Conservation (phyloP, 2,329 filamentous ascomycete species). For the Apiospora malaysiana region DNA sequence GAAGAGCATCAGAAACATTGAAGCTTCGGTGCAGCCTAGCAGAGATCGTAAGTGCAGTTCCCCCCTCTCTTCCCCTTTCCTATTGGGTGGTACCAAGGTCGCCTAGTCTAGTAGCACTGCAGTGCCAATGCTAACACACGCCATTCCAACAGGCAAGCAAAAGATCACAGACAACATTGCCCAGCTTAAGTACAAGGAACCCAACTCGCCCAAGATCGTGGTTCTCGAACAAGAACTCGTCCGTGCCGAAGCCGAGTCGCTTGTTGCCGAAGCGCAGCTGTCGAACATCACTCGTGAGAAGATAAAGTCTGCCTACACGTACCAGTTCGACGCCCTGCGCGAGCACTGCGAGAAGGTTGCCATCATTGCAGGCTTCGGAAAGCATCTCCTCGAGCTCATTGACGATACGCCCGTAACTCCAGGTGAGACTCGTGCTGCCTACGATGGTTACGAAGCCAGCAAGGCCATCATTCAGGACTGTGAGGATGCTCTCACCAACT, state of each 20-base stretch:
- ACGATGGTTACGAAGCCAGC: conserved; percentile 97
- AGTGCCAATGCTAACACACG: conserved; percentile 28
- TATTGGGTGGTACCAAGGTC: not conserved
- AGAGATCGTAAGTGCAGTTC: conserved; percentile 77
- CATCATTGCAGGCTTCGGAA: conserved; percentile 96
- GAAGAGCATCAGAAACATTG: conserved; percentile 99
- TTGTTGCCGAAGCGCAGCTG: conserved; percentile 96
- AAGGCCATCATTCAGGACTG: conserved; percentile 99
- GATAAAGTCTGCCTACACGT: conserved; percentile 96
- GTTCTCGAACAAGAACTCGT: conserved; percentile 98
- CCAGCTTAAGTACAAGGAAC: conserved; percentile 99
- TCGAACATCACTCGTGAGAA: conserved; percentile 99
- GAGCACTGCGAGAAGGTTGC: conserved; percentile 99
- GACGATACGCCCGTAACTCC: conserved; percentile 97
- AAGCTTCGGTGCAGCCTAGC: conserved; percentile 97
- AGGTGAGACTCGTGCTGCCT: conserved; percentile 92
- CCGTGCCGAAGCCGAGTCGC: conserved; percentile 96
- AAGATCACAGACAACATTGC: conserved; percentile 99
- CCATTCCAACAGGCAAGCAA: conserved; percentile 75
- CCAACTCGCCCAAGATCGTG: conserved; percentile 95
- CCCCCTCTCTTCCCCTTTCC: not conserved
- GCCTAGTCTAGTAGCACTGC: not conserved
- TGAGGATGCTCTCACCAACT: conserved; percentile 96
- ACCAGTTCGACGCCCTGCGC: conserved; percentile 96
- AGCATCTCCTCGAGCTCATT: conserved; percentile 95